Percentiles rank a stretch among this genome's conserved stretches.
phyloP scores from a whole-genome alignment of 1,284 basidiomycete genomes.

The Rhodotorula sp. region DNA sequence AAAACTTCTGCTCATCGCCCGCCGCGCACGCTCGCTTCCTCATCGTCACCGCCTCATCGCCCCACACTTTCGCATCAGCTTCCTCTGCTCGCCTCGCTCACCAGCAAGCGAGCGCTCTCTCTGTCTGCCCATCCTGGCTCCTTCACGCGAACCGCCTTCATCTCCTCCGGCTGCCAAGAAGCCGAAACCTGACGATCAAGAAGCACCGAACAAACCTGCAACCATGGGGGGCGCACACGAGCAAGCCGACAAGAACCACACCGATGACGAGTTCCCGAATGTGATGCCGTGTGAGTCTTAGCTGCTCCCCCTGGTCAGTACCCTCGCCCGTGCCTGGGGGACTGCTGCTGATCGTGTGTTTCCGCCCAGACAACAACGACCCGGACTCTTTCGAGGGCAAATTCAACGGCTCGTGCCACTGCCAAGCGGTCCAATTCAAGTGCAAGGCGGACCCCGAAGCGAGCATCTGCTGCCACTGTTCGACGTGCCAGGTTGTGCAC shows the following conservation, averaged over 20 bases:
- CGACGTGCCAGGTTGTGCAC: constrained; percentile 27
- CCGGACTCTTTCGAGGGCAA: constrained; percentile 12
- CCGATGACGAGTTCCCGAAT: constrained; percentile 12
- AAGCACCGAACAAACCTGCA: not conserved
- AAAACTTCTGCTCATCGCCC: no score
- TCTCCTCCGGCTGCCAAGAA: not conserved
- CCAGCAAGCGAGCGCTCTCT: not conserved
- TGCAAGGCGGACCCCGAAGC: constrained; percentile 22
- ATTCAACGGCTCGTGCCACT: constrained; percentile 22
- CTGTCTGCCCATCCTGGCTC: not conserved
- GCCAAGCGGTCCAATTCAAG: constrained; percentile 19
- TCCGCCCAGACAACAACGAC: constrained; percentile 18
- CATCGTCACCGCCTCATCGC: not conserved
- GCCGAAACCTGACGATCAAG: not conserved
- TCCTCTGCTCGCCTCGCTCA: not conserved
- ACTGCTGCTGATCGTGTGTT: no score
- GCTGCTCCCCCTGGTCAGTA: no score
- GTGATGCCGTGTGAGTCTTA: not conserved
- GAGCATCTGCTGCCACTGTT: constrained; percentile 27
- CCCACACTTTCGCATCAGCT: not conserved
- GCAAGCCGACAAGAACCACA: constrained; percentile 7
- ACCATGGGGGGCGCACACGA: constrained; percentile 19
- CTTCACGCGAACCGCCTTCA: constrained; percentile 2
- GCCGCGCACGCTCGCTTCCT: no score
- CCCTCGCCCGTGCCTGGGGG: no score